phyloP scores from a whole-genome alignment of 768 basidiomycete species.

The Lactifluus rugatus region DNA sequence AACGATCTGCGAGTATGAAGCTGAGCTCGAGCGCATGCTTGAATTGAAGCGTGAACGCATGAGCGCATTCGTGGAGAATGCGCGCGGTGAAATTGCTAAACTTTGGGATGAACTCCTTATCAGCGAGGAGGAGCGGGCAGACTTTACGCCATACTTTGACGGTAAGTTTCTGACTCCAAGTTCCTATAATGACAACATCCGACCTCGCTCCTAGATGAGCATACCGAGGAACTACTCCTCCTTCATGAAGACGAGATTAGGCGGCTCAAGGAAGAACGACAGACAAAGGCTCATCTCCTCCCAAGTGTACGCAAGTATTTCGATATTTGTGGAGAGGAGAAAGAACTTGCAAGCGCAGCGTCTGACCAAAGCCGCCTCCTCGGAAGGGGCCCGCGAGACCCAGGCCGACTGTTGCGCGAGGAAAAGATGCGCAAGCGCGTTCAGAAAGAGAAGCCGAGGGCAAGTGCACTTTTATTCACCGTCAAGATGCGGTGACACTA shows the following conservation, averaged over 20 bases:
- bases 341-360: conserved; percentile 73
- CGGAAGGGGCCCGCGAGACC: conserved; percentile 73
- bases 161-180: conserved; percentile 37
- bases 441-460: conserved; percentile 84
- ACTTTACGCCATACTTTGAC: conserved; percentile 76
- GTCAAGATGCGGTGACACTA: neutral
- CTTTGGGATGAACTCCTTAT: conserved; percentile 85
- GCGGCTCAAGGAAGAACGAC: conserved; percentile 73
- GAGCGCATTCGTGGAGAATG: conserved; percentile 73
- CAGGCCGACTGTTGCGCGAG: conserved; percentile 79
- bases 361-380: conserved; percentile 74
- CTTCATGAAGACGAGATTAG: conserved; percentile 82
- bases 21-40: conserved; percentile 84
- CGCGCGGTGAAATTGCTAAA: conserved; percentile 66
- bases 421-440: conserved; percentile 98
- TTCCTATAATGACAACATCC: neutral
- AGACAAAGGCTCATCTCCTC: conserved; percentile 66
- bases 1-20: conserved; percentile 73
- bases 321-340: conserved; percentile 82
- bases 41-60: conserved; percentile 82
- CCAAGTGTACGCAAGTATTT: conserved; percentile 79
- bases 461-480: conserved; percentile 30
- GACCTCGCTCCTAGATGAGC: conserved; percentile 49
- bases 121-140: conserved; percentile 69
- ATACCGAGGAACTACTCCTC: conserved; percentile 77